Conservation (phyloP, 129 eudicot species). For the Ambrosia artemisiifolia region DNA sequence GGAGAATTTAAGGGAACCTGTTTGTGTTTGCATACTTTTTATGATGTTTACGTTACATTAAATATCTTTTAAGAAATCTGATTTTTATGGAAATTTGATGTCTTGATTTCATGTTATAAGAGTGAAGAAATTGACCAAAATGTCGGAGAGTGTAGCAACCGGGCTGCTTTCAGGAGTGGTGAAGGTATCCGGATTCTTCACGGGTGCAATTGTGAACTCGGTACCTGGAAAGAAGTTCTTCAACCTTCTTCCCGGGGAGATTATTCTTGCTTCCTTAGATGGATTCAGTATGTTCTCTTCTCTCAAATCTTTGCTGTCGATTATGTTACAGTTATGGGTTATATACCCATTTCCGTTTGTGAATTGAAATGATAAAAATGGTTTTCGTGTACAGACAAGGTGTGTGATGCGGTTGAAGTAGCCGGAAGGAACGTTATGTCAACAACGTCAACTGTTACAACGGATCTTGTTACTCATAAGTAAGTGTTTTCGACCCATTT, state of each 20-base stretch:
- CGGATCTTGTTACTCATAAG: slow-evolving; percentile 82
- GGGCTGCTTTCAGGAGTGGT: slow-evolving; percentile 85
- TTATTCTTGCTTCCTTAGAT: slow-evolving; percentile 81
- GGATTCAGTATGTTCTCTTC: slow-evolving; percentile 60
- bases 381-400: slow-evolving; percentile 44
- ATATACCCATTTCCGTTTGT: neutral
- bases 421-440: slow-evolving; percentile 89
- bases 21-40: neutral
- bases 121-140: slow-evolving; percentile 76
- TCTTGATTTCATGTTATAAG: slow-evolving; percentile 20
- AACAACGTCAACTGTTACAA: slow-evolving; percentile 69
- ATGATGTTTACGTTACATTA: neutral
- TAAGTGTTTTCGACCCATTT: slow-evolving; percentile 11
- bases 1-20: neutral
- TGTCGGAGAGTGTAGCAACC: slow-evolving; percentile 66
- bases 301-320: neutral
- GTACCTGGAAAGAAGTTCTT: slow-evolving; percentile 67
- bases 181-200: slow-evolving; percentile 77
- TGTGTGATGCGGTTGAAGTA: slow-evolving; percentile 84
- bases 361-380: neutral
- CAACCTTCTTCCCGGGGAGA: slow-evolving; percentile 84
- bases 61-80: neutral
- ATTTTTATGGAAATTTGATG: neutral
- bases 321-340: neutral
- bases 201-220: slow-evolving; percentile 67